Conservation (phyloP, 2,329 filamentous ascomycete species). For the Ophiostoma sp. region DNA sequence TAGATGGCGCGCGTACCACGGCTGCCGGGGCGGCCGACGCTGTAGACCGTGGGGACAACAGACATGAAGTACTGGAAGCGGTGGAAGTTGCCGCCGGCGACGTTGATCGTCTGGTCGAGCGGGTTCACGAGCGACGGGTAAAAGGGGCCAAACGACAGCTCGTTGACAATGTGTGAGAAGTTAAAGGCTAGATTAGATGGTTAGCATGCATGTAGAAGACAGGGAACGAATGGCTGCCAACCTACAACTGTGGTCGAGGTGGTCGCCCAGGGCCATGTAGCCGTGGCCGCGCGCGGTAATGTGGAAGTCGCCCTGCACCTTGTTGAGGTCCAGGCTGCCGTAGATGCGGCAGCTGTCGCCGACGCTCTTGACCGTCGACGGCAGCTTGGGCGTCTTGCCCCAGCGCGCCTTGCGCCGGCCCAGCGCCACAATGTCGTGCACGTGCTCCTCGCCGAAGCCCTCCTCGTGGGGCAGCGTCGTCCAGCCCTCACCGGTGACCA, state of each 20-base stretch:
- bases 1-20: conserved; percentile 57
- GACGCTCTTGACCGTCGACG: conserved; percentile 44
- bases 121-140: conserved; percentile 92
- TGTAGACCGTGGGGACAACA: conserved; percentile 91
- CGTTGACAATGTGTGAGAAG: conserved; percentile 93
- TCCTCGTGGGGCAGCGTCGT: conserved; percentile 52
- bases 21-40: conserved; percentile 45
- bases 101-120: conserved; percentile 81
- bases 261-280: conserved; percentile 73
- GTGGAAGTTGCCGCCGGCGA: conserved; percentile 73
- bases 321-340: conserved; percentile 86
- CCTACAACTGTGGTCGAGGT: conserved; percentile 63
- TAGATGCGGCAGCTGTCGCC: conserved; percentile 81
- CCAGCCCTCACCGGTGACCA: conserved; percentile 54
- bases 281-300: conserved; percentile 93
- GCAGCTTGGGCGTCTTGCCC: conserved; percentile 68
- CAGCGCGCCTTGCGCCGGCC: conserved; percentile 59
- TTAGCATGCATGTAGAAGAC: too few species aligned
- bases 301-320: conserved; percentile 96
- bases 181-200: conserved; percentile 62
- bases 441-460: conserved; percentile 72
- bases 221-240: neutral
- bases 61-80: conserved; percentile 98
- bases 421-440: conserved; percentile 82
- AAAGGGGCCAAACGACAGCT: conserved; percentile 94